These are phyloP conservation scores for Sporobolus alterniflorus DNA, from an alignment of 202 grass and related monocot species.

Conservation along the genomic window DNA sequence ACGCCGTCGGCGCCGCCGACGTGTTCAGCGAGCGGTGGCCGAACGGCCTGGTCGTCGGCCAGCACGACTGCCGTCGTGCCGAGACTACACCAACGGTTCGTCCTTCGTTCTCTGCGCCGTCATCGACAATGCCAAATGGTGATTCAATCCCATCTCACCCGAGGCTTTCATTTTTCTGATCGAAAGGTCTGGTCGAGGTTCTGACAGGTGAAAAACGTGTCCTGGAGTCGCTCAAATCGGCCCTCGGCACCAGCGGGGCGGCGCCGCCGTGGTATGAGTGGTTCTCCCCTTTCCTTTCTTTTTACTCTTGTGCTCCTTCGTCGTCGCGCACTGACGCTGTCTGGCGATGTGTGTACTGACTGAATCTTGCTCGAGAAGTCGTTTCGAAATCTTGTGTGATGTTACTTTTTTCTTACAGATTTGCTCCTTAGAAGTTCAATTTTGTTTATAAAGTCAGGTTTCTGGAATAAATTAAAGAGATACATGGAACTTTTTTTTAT, in stretches of 20 bases:
- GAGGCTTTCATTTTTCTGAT: constrained; percentile 5
- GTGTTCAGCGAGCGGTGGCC: constrained; percentile 78
- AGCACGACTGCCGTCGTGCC: constrained; percentile 89
- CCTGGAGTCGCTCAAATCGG: constrained; percentile 46
- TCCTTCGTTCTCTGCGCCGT: neutral
- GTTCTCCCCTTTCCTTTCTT: neutral
- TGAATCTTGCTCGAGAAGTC: constrained; percentile 32
- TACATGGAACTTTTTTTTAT: too few species aligned
- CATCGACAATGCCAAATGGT: neutral
- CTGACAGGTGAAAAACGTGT: constrained; percentile 80
- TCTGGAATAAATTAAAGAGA: too few species aligned
- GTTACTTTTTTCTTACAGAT: too few species aligned
- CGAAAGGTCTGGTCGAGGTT: constrained; percentile 69
- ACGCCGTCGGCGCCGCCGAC: constrained; percentile 49
- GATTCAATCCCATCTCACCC: constrained; percentile 10
- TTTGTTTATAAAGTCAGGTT: too few species aligned
- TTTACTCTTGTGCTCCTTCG: neutral
- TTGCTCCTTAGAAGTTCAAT: too few species aligned
- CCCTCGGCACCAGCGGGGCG: constrained; percentile 6
- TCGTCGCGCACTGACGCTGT: constrained; percentile 21
- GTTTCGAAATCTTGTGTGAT: constrained; percentile 20
- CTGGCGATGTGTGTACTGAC: constrained; percentile 11
- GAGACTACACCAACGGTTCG: constrained; percentile 70
- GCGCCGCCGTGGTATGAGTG: constrained; percentile 26
- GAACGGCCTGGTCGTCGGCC: constrained; percentile 68